Base-by-base conservation (phyloP, 2,329 filamentous ascomycete genomes). In the Penicillium sp. region DNA sequence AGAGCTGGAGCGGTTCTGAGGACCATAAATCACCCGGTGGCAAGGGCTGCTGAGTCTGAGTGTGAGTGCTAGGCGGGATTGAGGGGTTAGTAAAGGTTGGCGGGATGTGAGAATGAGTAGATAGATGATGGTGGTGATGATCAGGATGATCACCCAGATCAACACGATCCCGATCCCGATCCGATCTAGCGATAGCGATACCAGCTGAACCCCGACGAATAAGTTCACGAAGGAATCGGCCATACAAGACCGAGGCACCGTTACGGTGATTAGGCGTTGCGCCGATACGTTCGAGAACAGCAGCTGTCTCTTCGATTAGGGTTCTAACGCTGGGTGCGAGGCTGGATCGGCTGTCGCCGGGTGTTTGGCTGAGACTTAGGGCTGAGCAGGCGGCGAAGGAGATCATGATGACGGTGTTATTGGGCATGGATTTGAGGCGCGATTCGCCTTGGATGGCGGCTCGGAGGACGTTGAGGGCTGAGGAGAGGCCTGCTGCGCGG, bases 391-490 rank as follows among this genome's bases (percentile, higher is more conserved):
- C 86, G 0, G 88, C 87, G 59, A 90, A 90, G 1, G 87, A 88
- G 11, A 91, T 89, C 88, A 91, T 91, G 59, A 90, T 89, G 51
- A 87, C 83, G 0, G 88, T 90, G 62, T 91, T 91, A 70, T 91
- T 91, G 0, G 88, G 88, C 87, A 91, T 91, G 0, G 87, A 90
- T 51, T 85, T 85, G 0, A 91, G 78, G 56, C 87, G 82, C 0
- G 80, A 76, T 66, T 91, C 88, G 29, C 87, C 87, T 69, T 90
- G 87, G 5, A 90, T 88, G 0, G 87, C 87, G 1, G 86, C 86
- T 19, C 88, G 83, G 78, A 91, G 83, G 4, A 91, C 88, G 54
- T 89, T 90, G n/a, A 91, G 72, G 0, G 88, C 87, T 0, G 87
- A 88, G 0, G 87, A 89, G 0, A 91, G 79, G 1, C 87, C 86